Conservation (phyloP, 1,284 basidiomycete species). For the Fomitiporia mediterranea region DNA sequence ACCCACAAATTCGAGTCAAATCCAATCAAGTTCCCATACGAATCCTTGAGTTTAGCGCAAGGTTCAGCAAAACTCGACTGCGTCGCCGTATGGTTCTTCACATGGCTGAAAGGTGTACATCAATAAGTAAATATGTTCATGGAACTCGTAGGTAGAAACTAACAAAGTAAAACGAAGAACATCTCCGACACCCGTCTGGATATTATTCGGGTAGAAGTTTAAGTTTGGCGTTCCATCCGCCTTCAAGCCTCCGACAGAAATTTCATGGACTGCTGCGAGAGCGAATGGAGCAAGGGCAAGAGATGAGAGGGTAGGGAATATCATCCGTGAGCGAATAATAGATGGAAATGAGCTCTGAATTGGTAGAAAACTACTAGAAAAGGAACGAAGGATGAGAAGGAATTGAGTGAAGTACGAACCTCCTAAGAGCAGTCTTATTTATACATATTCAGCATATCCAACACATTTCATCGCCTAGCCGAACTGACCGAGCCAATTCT, state of each 20-base stretch:
- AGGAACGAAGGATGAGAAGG: neutral
- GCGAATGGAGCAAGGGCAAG: conserved; percentile 7
- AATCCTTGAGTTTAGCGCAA: conserved; percentile 26
- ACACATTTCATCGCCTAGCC: neutral
- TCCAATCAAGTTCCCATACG: conserved; percentile 23
- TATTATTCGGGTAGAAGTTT: conserved; percentile 33
- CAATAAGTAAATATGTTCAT: neutral
- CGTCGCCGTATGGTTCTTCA: conserved; percentile 41
- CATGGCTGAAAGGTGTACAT: conserved; percentile 27
- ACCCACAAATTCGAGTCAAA: conserved; percentile 40
- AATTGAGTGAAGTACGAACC: neutral
- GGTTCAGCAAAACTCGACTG: conserved; percentile 42
- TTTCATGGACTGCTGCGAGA: conserved; percentile 26
- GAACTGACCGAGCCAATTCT: neutral
- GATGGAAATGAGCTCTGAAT: neutral
- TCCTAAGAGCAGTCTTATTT: neutral
- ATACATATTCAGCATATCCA: neutral
- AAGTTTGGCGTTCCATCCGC: conserved; percentile 22
- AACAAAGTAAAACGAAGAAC: conserved; percentile 37
- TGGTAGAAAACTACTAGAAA: neutral
- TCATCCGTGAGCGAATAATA: neutral
- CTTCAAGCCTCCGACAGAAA: conserved; percentile 32
- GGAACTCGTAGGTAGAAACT: conserved; percentile 14
- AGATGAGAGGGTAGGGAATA: conserved; percentile 2
- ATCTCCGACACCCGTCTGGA: conserved; percentile 35